phyloP scores from a whole-genome alignment of 352 stramenopile species.

The Globisporangium echinulatum region DNA sequence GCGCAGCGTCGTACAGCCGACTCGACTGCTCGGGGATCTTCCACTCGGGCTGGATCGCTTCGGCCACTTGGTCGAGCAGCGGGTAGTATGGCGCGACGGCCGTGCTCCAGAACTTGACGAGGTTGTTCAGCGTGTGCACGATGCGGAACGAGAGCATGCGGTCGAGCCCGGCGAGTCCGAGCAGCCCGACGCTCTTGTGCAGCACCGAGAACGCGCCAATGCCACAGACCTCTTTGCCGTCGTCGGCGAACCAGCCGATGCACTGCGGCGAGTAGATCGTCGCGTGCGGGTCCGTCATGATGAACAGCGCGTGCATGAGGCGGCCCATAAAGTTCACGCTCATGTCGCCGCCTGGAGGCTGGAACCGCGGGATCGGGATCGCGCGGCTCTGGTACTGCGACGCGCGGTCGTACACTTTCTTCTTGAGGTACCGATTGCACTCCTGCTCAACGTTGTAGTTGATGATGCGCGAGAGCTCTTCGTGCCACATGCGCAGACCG shows the following conservation, averaged over 20 bases:
- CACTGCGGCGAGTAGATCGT: conserved; percentile 91
- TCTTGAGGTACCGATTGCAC: conserved; percentile 93
- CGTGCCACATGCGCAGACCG: conserved; percentile 93
- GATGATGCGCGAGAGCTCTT: conserved; percentile 92
- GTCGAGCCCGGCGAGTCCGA: conserved; percentile 89
- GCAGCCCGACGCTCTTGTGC: conserved; percentile 87
- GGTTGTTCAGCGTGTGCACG: conserved; percentile 90
- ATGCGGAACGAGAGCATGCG: conserved; percentile 91
- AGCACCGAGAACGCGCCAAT: conserved; percentile 86
- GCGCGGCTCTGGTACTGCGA: conserved; percentile 89
- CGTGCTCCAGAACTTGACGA: conserved; percentile 91
- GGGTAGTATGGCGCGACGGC: conserved; percentile 87
- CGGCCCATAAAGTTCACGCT: conserved; percentile 93
- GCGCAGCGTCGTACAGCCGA: conserved; percentile 79
- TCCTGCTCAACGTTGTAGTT: conserved; percentile 96
- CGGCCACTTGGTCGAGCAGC: conserved; percentile 84
- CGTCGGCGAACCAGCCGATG: conserved; percentile 89
- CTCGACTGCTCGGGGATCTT: conserved; percentile 84
- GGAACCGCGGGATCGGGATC: conserved; percentile 91
- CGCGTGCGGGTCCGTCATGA: conserved; percentile 88
- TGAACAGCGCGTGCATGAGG: conserved; percentile 88
- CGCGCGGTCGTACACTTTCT: conserved; percentile 89
- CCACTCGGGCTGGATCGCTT: conserved; percentile 83
- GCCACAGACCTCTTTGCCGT: conserved; percentile 83
- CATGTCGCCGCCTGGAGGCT: conserved; percentile 74